Percentiles rank a stretch among this genome's conserved stretches.
These are phyloP conservation scores for Cladosporium sp. DNA, from an alignment of 2,329 filamentous ascomycete genomes.

Conservation along the genomic window DNA sequence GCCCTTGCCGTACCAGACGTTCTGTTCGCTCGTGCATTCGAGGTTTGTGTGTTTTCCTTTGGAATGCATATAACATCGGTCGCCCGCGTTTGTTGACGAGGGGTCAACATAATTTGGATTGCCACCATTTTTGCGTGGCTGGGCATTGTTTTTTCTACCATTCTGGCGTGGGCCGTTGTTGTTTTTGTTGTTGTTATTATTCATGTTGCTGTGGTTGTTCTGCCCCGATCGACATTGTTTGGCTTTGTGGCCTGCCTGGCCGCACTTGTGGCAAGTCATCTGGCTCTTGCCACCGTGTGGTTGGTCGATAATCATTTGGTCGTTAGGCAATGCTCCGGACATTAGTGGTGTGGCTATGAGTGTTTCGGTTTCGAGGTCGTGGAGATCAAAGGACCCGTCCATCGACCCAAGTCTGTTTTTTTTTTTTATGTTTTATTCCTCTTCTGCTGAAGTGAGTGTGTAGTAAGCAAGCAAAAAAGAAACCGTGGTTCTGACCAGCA, in stretches of 20 bases:
- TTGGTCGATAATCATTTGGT: background rate
- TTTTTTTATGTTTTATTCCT: background rate
- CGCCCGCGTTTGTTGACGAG: background rate
- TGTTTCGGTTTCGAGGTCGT: background rate
- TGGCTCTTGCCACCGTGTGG: background rate
- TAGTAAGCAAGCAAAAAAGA: background rate
- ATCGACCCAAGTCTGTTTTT: background rate
- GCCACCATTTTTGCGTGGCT: background rate
- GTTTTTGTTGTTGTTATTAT: background rate
- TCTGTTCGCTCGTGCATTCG: background rate
- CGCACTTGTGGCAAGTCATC: background rate
- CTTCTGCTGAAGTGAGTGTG: background rate
- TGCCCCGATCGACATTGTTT: background rate
- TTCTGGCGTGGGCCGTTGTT: background rate
- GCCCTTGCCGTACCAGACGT: background rate
- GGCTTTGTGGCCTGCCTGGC: background rate
- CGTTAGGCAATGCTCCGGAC: background rate
- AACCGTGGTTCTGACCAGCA: conserved; percentile 15
- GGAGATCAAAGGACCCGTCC: background rate
- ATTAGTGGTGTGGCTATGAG: background rate
- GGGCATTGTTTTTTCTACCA: background rate
- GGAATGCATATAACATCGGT: background rate
- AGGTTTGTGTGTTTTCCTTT: background rate
- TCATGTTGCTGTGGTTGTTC: background rate
- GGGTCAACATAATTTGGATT: background rate